Conservation (phyloP, 768 basidiomycete genomes). For the Tylopilus intermedius region DNA sequence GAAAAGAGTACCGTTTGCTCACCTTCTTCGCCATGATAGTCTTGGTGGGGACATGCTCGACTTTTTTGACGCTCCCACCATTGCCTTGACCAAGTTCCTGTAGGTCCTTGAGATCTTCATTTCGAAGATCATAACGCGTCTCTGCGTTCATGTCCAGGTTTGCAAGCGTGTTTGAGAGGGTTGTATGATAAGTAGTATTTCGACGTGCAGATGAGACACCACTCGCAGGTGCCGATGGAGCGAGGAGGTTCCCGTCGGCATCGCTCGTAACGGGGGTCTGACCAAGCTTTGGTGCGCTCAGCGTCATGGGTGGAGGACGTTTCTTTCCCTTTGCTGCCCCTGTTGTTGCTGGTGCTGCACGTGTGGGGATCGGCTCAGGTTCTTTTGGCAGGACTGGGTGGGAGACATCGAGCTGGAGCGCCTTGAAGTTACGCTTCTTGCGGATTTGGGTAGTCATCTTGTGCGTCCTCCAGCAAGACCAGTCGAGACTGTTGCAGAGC, state of each 20-base stretch:
- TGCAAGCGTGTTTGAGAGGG: constrained; percentile 79
- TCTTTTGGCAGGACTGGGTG: constrained; percentile 38
- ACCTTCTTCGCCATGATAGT: constrained; percentile 99
- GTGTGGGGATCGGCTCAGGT: constrained; percentile 41
- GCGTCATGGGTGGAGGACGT: constrained; percentile 77
- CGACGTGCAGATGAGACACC: constrained; percentile 51
- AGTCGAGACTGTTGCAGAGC: background rate
- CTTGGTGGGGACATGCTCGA: constrained; percentile 85
- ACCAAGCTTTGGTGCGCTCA: constrained; percentile 65
- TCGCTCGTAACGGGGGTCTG: constrained; percentile 28
- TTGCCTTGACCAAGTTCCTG: constrained; percentile 93
- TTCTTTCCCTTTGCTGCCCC: constrained; percentile 52
- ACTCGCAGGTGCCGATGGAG: constrained; percentile 51
- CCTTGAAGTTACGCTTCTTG: constrained; percentile 92
- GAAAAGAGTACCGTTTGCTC: constrained; percentile 22
- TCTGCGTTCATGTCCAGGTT: constrained; percentile 83
- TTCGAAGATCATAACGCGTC: constrained; percentile 76
- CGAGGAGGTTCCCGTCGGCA: constrained; percentile 41
- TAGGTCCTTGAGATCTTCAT: constrained; percentile 87
- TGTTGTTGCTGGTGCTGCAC: constrained; percentile 40
- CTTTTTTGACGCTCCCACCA: constrained; percentile 95
- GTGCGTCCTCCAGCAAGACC: constrained; percentile 1
- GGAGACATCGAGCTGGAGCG: constrained; percentile 65
- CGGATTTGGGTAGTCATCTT: constrained; percentile 49
- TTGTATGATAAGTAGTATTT: constrained; percentile 66